phyloP scores from a whole-genome alignment of 192 early-diverging fungal species.

The Backusella liffmaniae region DNA sequence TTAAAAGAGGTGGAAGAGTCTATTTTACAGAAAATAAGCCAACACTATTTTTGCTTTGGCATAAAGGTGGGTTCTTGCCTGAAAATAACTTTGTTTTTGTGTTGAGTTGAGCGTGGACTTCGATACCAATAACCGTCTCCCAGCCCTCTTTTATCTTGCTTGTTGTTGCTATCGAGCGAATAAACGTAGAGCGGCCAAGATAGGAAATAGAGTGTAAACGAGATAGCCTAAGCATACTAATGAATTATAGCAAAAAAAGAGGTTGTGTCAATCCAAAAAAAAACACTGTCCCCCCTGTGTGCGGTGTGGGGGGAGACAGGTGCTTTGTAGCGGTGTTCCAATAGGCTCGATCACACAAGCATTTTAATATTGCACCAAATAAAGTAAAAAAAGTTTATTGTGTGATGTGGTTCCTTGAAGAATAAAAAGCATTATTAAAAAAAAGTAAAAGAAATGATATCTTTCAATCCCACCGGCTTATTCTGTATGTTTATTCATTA shows the following conservation, averaged over 20 bases:
- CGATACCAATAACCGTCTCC: conserved; percentile 82
- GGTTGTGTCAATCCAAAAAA: background rate
- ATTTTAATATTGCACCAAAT: background rate
- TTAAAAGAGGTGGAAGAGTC: conserved; percentile 50
- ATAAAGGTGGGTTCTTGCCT: conserved; percentile 27
- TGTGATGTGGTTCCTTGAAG: background rate
- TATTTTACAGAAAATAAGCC: background rate
- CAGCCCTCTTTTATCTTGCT: conserved; percentile 36
- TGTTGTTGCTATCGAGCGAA: background rate
- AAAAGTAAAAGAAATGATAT: background rate
- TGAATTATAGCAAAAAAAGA: background rate
- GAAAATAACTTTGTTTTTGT: conserved; percentile 86
- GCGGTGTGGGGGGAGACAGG: no score
- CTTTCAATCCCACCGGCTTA: no score
- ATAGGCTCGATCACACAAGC: background rate
- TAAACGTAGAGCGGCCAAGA: background rate
- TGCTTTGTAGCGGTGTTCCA: background rate
- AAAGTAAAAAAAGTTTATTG: background rate
- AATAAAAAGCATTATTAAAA: background rate
- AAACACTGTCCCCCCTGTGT: background rate
- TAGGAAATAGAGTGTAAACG: background rate
- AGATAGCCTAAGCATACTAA: background rate
- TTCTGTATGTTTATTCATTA: no score
- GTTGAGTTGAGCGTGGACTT: conserved; percentile 85
- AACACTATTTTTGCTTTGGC: background rate